Percentiles rank a stretch among this genome's conserved stretches.
Conservation (phyloP, 352 stramenopile genomes). For the Globisporangium apiculatum region DNA sequence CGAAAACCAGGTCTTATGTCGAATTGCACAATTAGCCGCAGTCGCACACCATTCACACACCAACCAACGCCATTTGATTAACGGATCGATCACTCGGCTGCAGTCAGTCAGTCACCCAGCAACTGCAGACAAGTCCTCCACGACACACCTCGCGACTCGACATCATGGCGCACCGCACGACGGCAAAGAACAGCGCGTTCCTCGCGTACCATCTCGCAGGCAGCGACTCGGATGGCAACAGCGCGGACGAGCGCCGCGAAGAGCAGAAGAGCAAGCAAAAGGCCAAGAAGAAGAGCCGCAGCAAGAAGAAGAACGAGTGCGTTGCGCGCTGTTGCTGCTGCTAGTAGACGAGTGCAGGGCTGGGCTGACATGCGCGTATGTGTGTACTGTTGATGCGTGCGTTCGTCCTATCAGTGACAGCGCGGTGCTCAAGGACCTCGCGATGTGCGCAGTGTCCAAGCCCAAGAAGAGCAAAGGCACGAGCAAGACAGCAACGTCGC, state of each 20-base stretch:
- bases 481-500: slow-evolving; percentile 13
- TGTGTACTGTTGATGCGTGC: background rate
- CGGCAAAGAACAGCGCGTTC: slow-evolving; percentile 66
- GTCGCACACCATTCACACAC: background rate
- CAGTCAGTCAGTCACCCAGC: background rate
- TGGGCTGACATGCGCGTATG: background rate
- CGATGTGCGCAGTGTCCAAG: slow-evolving; percentile 55
- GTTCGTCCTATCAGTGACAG: slow-evolving; percentile 27
- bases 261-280: slow-evolving; percentile 59
- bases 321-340: background rate
- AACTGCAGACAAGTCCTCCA: too few species aligned
- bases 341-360: too few species aligned
- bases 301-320: slow-evolving; percentile 71
- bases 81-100: background rate
- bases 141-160: too few species aligned
- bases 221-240: slow-evolving; percentile 45
- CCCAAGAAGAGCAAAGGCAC: slow-evolving; percentile 51
- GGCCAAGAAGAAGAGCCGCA: slow-evolving; percentile 64
- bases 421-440: slow-evolving; percentile 62
- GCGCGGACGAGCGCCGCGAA: slow-evolving; percentile 41
- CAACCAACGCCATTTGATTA: background rate
- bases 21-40: background rate
- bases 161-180: slow-evolving; percentile 7
- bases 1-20: background rate
- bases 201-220: slow-evolving; percentile 42